A percentile compares a stretch with the other conserved stretches of the same genome.
Conservation (phyloP, 2,329 filamentous ascomycete genomes). For the Parastagonospora nodorum region DNA sequence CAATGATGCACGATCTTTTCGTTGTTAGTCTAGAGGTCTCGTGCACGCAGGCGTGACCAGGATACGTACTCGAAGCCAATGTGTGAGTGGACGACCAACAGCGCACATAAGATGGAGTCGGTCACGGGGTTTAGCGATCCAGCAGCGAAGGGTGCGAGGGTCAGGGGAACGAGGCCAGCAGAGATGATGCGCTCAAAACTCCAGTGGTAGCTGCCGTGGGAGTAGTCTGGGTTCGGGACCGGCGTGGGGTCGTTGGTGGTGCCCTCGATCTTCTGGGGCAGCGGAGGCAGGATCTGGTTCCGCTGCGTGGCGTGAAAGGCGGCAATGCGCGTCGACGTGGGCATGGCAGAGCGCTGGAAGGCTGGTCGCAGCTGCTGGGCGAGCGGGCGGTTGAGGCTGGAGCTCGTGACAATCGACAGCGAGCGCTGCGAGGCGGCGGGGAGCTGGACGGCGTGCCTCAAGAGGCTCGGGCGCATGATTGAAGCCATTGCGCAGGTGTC, state of each 20-base stretch:
- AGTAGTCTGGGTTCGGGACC: slow-evolving; percentile 71
- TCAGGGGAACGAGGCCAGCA: slow-evolving; percentile 81
- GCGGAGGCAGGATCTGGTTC: slow-evolving; percentile 77
- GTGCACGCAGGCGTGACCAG: not conserved
- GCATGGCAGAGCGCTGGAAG: slow-evolving; percentile 49
- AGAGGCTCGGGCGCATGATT: slow-evolving; percentile 55
- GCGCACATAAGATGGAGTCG: slow-evolving; percentile 83
- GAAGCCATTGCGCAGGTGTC: slow-evolving; percentile 55
- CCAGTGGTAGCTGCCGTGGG: slow-evolving; percentile 98
- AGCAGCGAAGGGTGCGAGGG: slow-evolving; percentile 87
- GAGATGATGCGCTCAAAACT: slow-evolving; percentile 85
- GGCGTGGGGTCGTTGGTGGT: slow-evolving; percentile 84
- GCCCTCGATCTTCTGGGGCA: slow-evolving; percentile 84
- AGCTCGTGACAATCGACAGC: slow-evolving; percentile 49
- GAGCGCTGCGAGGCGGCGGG: slow-evolving; percentile 51
- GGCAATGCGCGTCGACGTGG: slow-evolving; percentile 61
- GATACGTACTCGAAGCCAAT: slow-evolving; percentile 79
- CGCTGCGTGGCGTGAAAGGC: slow-evolving; percentile 85
- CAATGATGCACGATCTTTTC: slow-evolving; percentile 73
- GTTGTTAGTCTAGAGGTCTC: slow-evolving; percentile 10
- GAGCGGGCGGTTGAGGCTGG: slow-evolving; percentile 43
- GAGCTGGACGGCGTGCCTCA: slow-evolving; percentile 52
- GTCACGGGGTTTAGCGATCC: slow-evolving; percentile 87
- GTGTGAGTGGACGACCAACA: slow-evolving; percentile 90
- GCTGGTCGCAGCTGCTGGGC: slow-evolving; percentile 44